These are phyloP conservation scores for Starmerella apis DNA, from an alignment of 805 yeast species.

Conservation along the genomic window DNA sequence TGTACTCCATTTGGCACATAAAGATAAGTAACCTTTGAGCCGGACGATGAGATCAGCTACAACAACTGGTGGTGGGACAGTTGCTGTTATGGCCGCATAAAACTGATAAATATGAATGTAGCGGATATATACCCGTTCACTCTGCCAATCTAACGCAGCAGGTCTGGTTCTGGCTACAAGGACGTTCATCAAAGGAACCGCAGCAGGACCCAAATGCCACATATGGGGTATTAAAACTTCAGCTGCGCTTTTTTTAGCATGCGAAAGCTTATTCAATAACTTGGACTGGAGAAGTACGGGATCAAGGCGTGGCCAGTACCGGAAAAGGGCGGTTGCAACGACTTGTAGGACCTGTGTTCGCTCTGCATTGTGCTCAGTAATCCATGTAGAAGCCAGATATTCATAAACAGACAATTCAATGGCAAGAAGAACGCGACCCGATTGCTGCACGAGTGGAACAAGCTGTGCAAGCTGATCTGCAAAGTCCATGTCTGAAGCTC, in stretches of 20 bases:
- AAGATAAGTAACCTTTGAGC: conserved; percentile 8
- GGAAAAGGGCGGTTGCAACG: conserved; percentile 11
- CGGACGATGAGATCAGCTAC: conserved; percentile 8
- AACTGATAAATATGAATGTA: conserved; percentile 15
- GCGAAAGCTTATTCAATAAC: conserved; percentile 10
- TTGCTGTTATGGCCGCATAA: not conserved
- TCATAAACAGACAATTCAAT: conserved; percentile 14
- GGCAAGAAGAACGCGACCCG: conserved; percentile 12
- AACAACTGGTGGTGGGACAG: conserved; percentile 1
- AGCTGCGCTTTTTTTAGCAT: conserved; percentile 6
- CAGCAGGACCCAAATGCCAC: conserved; percentile 16
- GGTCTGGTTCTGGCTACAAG: conserved; percentile 1
- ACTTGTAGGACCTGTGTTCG: conserved; percentile 10
- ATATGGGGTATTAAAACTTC: conserved; percentile 14
- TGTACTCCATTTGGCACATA: conserved; percentile 17
- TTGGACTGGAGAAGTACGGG: not conserved
- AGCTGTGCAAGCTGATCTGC: conserved; percentile 12
- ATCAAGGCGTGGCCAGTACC: conserved; percentile 14
- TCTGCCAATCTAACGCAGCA: conserved; percentile 5
- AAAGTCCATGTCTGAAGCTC: conserved; percentile 9
- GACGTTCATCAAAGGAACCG: conserved; percentile 9
- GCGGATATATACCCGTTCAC: not conserved
- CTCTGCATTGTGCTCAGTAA: not conserved
- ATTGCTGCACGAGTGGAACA: conserved; percentile 15
- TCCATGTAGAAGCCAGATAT: conserved; percentile 15